These are phyloP conservation scores for Capsicum pubescens DNA, from an alignment of 257 asterid genomes.

Conservation along the genomic window DNA sequence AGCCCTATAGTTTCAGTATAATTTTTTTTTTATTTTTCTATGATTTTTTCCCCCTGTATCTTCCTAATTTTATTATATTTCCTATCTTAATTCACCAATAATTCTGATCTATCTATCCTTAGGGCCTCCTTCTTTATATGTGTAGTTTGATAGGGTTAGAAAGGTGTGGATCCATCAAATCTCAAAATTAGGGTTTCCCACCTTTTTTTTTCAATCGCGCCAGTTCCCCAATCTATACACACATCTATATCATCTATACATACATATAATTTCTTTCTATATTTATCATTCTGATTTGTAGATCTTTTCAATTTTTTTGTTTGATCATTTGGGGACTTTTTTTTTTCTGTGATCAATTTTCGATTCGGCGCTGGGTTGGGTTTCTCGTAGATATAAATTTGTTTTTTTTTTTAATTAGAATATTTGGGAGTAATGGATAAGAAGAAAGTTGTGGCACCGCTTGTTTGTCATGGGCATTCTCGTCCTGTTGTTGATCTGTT, in stretches of 20 bases:
- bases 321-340: conserved; percentile 30
- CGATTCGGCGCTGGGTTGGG: conserved; percentile 29
- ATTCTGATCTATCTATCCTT: conserved; percentile 37
- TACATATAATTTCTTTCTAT: conserved; percentile 34
- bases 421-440: conserved; percentile 64
- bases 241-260: conserved; percentile 32
- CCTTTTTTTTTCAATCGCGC: conserved; percentile 63
- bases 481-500: conserved; percentile 98
- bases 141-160: conserved; percentile 53
- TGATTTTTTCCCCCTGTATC: neutral
- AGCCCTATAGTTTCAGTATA: conserved; percentile 70
- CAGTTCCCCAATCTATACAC: conserved; percentile 29
- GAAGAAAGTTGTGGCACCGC: conserved; percentile 87
- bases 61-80: neutral
- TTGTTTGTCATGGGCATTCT: conserved; percentile 99
- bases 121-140: neutral
- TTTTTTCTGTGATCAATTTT: conserved; percentile 33
- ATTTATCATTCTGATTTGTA: conserved; percentile 37
- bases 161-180: conserved; percentile 65
- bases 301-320: conserved; percentile 24
- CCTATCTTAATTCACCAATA: conserved; percentile 32
- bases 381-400: conserved; percentile 29
- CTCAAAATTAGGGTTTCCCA: conserved; percentile 68
- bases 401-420: conserved; percentile 29
- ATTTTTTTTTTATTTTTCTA: conserved; percentile 34